Base-by-base conservation (phyloP, 345 rosid genomes). In the Reutealis trisperma region DNA sequence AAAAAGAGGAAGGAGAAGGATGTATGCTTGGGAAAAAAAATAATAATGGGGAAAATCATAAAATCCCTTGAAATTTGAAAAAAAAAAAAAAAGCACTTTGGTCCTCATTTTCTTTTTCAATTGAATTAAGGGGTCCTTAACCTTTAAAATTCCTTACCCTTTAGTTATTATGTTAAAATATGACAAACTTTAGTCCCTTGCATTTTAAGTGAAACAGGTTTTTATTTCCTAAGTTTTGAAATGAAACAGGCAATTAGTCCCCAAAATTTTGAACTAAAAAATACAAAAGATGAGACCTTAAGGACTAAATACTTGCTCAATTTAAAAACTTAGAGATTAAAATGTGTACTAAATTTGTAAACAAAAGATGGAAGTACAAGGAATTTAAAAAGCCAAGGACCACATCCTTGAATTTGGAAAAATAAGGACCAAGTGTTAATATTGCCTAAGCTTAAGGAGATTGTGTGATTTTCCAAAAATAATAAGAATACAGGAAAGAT, bases 341-440 rank as follows among this genome's bases (percentile, higher is more conserved):
- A 54, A 18, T 15, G 58, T 54, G 7, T 54, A 18, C 6, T 54
- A 54, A 18, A 54, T 15, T 18, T 54, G 19, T 54, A 18, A 54
- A 14, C 5, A 14, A 18, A 16, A 5, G 58, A 54, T 1, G 18
- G 6, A 2, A 54, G 21, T 54, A 18, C 6, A 14, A 54, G 69
- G 18, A 49, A 34, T 51, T 8, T 19, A 69, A 70, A 15, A 52
- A 10, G 42, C 24, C 74, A 70, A 70, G 74, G 74, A 54, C 59
- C 45, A 51, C 16, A 32, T 34, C 18, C n/a, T 67, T 45, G 3
- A 44, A n/a, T 44, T 67, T 67, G 71, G 49, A 44, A 67, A 44
- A 52, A 42, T 27, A 19, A 16, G 15, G 30, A 25, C 60, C 44
- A 51, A 47, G 10, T 30, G 24, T 69, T 11, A 9, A 9, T 45